Evolutionary conservation across 2,329 filamentous ascomycete species (phyloP).

Genomic region (Aspergillus unguis): DNA sequence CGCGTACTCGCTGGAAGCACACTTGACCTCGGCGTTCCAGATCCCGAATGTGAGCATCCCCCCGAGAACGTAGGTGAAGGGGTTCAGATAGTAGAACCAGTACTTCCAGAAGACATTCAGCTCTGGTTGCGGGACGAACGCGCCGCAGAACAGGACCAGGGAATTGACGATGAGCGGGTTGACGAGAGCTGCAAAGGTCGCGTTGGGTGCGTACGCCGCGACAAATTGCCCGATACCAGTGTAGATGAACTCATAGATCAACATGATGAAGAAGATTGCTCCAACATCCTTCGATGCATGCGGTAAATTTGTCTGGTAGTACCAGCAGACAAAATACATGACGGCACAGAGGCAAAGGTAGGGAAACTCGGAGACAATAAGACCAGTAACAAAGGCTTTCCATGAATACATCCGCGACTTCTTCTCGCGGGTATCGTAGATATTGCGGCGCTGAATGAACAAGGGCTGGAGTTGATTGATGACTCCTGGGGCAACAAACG

Average conservation of each 20-base stretch:
- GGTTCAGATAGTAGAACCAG: constrained; percentile 60
- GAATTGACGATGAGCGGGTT: constrained; percentile 74
- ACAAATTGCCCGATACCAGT: constrained; percentile 74
- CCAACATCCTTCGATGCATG: not conserved
- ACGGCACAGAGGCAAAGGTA: constrained; percentile 59
- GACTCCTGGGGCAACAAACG: constrained; percentile 46
- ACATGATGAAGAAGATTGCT: constrained; percentile 65
- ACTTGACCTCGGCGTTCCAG: constrained; percentile 49
- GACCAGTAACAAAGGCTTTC: constrained; percentile 65
- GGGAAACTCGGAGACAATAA: constrained; percentile 66
- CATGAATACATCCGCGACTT: constrained; percentile 70
- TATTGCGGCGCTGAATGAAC: constrained; percentile 62
- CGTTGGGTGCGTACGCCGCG: constrained; percentile 65
- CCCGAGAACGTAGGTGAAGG: constrained; percentile 61
- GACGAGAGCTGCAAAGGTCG: constrained; percentile 68
- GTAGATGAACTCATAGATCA: constrained; percentile 71
- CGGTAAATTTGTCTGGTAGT: constrained; percentile 42
- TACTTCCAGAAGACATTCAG: constrained; percentile 67
- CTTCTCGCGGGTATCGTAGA: constrained; percentile 65
- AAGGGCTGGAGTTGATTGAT: constrained; percentile 56
- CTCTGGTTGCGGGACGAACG: constrained; percentile 61
- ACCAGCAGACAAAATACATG: constrained; percentile 69
- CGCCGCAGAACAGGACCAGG: constrained; percentile 68
- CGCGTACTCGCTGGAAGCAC: constrained; percentile 49
- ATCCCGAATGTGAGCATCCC: constrained; percentile 53